Conservation (phyloP, 306 rosid species). For the Aeschynomene evenia region DNA sequence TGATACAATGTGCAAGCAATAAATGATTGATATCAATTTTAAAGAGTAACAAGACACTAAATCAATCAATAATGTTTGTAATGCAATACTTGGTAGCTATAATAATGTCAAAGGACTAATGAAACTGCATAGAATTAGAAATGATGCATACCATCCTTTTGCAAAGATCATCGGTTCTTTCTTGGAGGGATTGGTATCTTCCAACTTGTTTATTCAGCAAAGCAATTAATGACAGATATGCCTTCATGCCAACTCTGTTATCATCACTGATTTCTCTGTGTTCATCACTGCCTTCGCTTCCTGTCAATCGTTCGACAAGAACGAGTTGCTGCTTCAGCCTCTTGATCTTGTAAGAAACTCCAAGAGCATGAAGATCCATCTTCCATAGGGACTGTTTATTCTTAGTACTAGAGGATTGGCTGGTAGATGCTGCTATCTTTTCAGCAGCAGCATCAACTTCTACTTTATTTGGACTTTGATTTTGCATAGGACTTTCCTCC, state of each 20-base stretch:
- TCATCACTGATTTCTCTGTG: conserved; percentile 42
- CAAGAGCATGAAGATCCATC: conserved; percentile 94
- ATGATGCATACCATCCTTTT: conserved; percentile 70
- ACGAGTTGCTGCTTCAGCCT: conserved; percentile 87
- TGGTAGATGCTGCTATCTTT: conserved; percentile 38
- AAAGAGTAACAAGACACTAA: too few relatives aligned
- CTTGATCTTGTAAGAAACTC: conserved; percentile 88
- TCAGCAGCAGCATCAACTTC: conserved; percentile 33
- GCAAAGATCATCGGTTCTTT: conserved; percentile 73
- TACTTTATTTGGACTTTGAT: conserved; percentile 25
- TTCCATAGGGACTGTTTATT: conserved; percentile 68
- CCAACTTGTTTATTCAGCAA: conserved; percentile 75
- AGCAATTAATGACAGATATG: conserved; percentile 50
- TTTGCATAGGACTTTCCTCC: conserved; percentile 30
- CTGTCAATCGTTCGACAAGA: conserved; percentile 78
- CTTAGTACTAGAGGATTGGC: conserved; percentile 42
- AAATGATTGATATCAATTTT: background rate
- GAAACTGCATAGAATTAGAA: background rate
- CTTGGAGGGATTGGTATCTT: conserved; percentile 84
- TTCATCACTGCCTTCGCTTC: conserved; percentile 58
- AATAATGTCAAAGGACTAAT: background rate
- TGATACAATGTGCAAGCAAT: conserved; percentile 41
- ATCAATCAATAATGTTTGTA: too few relatives aligned
- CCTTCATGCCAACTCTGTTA: conserved; percentile 47
- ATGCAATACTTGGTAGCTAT: background rate